These are phyloP conservation scores for Rutstroemia sp. DNA, from an alignment of 2,329 filamentous ascomycete genomes.

Conservation along the genomic window DNA sequence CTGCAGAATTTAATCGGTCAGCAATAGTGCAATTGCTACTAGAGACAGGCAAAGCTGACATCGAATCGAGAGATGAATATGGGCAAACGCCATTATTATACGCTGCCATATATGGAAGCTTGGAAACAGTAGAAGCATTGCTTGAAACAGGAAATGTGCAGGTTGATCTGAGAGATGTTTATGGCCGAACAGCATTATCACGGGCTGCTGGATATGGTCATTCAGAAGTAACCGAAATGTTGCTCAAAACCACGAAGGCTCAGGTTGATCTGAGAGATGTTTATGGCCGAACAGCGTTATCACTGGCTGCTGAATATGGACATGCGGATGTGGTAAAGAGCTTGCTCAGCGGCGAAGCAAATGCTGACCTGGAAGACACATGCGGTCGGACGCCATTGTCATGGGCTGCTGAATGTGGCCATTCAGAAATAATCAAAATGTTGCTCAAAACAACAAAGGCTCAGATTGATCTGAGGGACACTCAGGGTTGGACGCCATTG, in stretches of 20 bases:
- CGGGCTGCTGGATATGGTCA: slow-evolving; percentile 4
- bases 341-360: no score
- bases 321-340: no score
- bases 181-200: not conserved
- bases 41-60: not conserved
- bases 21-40: not conserved
- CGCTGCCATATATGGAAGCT: not conserved
- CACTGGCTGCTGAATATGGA: no score
- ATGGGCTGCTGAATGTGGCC: no score
- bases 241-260: not conserved
- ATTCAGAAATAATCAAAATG: no score
- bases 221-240: slow-evolving; percentile 2
- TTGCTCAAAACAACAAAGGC: no score
- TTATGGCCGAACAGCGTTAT: no score
- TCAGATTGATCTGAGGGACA: no score
- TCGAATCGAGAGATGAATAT: not conserved
- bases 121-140: no score
- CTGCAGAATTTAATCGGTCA: rapidly evolving
- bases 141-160: not conserved
- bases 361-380: no score
- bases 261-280: slow-evolving; percentile 8
- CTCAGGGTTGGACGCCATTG: no score
- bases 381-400: no score
- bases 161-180: not conserved
- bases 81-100: not conserved